Base-by-base conservation (phyloP, 805 yeast genomes). In the Candida multigemmis region DNA sequence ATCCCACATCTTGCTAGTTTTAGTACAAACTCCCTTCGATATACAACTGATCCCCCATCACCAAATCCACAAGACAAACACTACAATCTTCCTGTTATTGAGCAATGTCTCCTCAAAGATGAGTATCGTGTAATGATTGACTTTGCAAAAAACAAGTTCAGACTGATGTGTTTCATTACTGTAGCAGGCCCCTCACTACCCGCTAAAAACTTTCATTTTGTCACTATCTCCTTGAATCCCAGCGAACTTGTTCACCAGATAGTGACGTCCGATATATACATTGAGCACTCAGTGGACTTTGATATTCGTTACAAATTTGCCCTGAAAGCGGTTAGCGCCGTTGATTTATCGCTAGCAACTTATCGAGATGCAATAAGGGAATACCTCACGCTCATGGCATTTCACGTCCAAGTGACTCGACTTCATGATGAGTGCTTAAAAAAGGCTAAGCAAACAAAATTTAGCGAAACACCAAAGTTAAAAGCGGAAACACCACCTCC, bases 101-200 rank as follows among this genome's bases (percentile, higher is more conserved):
- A 60, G 25, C 34, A 41, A 7, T 36, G 50, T 6, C 34, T 78
- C 22, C 30, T 58, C n/a, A 35, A 51, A 9, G 83, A 78, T 46
- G 77, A 76, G 30, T 75, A 77, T 43, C 57, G 86, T 14, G 73
- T 79, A 8, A 54, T 77, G 30, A 63, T 75, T 12, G 87, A 79
- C 43, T 79, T 74, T 65, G 44, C 60, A 24, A 77, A 76, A 42
- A 79, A 79, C 56, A 70, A 71, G 48, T 77, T 76, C 46, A 56
- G 89, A 29, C 57, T 81, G 2, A 46, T 70, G 41, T 66, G 81
- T 37, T 60, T 79, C 4, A 47, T 79, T 13, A 54, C 74, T 3
- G 72, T n/a, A n/a, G n/a, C n/a, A n/a, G n/a, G n/a, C n/a, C n/a
- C n/a, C n/a, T n/a, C n/a, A n/a, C n/a, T n/a, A n/a, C n/a, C n/a